A percentile compares a stretch with the other conserved stretches of the same genome.
Evolutionary conservation across 1,284 basidiomycete species (phyloP).

Genomic region (Leccinum variabile): DNA sequence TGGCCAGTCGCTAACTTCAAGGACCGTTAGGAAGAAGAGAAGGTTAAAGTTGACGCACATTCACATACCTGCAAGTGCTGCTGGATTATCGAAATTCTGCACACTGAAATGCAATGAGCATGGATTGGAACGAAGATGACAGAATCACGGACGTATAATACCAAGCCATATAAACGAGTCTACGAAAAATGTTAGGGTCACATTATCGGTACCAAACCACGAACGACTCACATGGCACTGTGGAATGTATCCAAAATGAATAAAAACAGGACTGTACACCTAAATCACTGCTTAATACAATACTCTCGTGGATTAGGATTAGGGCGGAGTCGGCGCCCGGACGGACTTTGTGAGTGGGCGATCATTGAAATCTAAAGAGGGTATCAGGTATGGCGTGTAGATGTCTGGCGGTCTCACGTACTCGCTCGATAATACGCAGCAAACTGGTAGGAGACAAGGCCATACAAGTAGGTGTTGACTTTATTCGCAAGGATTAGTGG

Average conservation of each 20-base stretch:
- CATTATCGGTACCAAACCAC: neutral
- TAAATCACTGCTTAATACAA: slow-evolving; percentile 15
- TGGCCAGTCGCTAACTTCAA: slow-evolving; percentile 34
- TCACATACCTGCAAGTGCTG: slow-evolving; percentile 15
- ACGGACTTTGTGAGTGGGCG: slow-evolving; percentile 25
- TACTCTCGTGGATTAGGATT: neutral
- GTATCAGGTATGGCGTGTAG: neutral
- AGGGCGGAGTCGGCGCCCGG: too few species aligned
- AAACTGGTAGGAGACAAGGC: slow-evolving; percentile 51
- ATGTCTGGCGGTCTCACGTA: neutral
- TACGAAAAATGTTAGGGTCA: neutral
- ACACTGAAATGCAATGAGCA: slow-evolving; percentile 11
- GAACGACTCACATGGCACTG: slow-evolving; percentile 33
- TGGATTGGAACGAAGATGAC: neutral
- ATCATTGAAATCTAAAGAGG: slow-evolving; percentile 44
- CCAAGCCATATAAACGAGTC: slow-evolving; percentile 24
- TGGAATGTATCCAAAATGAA: slow-evolving; percentile 48
- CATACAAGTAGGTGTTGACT: slow-evolving; percentile 56
- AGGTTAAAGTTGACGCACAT: neutral
- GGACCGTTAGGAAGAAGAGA: neutral
- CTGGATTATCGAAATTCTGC: slow-evolving; percentile 16
- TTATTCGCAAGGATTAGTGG: neutral
- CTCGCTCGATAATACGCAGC: slow-evolving; percentile 40
- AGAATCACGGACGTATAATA: slow-evolving; percentile 11
- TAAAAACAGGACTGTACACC: slow-evolving; percentile 40